Evolutionary conservation across 768 basidiomycete genomes (phyloP).

Genomic region (Naematelia encephala): DNA sequence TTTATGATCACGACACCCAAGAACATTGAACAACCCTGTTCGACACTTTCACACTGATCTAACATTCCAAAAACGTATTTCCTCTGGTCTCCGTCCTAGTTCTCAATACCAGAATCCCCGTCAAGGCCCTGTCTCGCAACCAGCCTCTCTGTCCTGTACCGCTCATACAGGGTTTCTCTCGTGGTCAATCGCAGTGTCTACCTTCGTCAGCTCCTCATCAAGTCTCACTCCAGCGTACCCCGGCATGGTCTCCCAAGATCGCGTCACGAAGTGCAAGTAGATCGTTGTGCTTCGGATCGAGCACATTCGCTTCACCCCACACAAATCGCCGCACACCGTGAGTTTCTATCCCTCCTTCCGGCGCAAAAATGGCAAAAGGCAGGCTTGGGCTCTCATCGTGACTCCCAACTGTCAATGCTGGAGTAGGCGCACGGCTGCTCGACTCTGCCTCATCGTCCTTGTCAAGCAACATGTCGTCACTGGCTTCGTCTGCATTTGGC

Average conservation of each 20-base stretch:
- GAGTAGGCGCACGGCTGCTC: background rate
- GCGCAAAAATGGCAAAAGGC: conserved; percentile 20
- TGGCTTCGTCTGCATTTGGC: background rate
- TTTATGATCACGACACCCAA: background rate
- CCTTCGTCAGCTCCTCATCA: background rate
- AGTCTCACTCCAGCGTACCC: conserved; percentile 56
- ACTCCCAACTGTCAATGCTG: conserved; percentile 1
- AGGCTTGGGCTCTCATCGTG: background rate
- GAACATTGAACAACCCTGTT: background rate
- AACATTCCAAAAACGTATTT: too few relatives aligned
- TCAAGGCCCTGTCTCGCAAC: too few relatives aligned
- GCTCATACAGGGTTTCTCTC: conserved; percentile 66
- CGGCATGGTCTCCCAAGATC: conserved; percentile 78
- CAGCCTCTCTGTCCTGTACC: conserved; percentile 38
- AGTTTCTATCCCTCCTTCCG: conserved; percentile 55
- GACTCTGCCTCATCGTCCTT: conserved; percentile 3
- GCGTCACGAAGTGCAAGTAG: conserved; percentile 79
- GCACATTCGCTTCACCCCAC: conserved; percentile 85
- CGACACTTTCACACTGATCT: background rate
- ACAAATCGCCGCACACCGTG: conserved; percentile 61
- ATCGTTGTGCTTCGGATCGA: conserved; percentile 81
- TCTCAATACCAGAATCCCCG: too few relatives aligned
- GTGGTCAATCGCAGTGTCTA: conserved; percentile 78
- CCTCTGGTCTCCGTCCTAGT: too few relatives aligned
- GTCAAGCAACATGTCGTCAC: background rate